These are phyloP conservation scores for Cyclocybe cylindracea DNA, from an alignment of 768 basidiomycete species.

Conservation along the genomic window DNA sequence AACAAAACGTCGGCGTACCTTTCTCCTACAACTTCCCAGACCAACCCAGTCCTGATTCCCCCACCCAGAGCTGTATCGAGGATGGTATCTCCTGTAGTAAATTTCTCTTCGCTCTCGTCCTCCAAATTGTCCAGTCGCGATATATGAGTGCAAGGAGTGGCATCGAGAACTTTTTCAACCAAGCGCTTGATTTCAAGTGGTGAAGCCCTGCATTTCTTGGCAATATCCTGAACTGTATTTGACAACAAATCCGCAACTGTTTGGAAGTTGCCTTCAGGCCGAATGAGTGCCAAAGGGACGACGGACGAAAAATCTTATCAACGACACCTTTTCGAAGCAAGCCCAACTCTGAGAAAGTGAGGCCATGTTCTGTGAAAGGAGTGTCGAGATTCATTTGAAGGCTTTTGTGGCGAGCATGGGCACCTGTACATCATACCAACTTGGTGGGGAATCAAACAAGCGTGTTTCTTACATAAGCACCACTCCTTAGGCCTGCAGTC, in stretches of 20 bases:
- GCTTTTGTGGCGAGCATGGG: conserved; percentile 1
- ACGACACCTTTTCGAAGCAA: conserved; percentile 32
- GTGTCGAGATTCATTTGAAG: conserved; percentile 11
- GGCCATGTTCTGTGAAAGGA: conserved; percentile 10
- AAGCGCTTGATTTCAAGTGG: conserved; percentile 50
- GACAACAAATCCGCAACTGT: conserved; percentile 53
- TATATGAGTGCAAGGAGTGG: conserved; percentile 36
- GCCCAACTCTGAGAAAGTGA: conserved; percentile 18
- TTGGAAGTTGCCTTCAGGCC: conserved; percentile 45
- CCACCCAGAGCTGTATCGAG: conserved; percentile 78
- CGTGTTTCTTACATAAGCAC: too few species aligned
- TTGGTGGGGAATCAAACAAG: too few species aligned
- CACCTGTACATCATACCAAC: too few species aligned
- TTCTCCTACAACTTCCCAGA: conserved; percentile 90
- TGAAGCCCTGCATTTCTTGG: conserved; percentile 55
- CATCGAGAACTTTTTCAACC: conserved; percentile 49
- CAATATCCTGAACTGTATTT: conserved; percentile 48
- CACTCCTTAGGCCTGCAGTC: too few species aligned
- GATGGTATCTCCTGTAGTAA: conserved; percentile 72
- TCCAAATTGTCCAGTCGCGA: conserved; percentile 39
- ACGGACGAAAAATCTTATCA: not conserved
- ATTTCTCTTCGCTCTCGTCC: conserved; percentile 41
- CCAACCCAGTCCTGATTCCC: conserved; percentile 73
- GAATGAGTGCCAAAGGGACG: conserved; percentile 1
- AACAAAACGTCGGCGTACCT: conserved; percentile 52